phyloP scores from a whole-genome alignment of 257 asterid species.

The Solanum rostratum region DNA sequence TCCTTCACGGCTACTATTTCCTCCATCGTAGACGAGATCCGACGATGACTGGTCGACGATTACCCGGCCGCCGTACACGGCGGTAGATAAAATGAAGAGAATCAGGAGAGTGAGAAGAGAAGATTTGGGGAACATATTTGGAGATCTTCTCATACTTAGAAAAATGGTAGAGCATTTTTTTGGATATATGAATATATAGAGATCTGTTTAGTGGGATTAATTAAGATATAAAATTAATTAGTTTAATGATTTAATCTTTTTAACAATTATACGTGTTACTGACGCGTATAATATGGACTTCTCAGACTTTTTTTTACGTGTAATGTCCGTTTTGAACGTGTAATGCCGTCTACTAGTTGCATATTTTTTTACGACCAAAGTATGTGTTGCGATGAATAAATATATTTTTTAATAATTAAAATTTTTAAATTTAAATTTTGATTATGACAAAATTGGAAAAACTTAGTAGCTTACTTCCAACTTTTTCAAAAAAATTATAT shows the following conservation, averaged over 20 bases:
- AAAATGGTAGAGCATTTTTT: not conserved
- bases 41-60: conserved; percentile 28
- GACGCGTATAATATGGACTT: not conserved
- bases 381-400: no score
- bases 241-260: not conserved
- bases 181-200: not conserved
- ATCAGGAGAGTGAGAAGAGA: conserved; percentile 3
- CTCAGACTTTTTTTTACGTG: no score
- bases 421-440: no score
- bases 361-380: no score
- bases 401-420: no score
- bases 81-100: conserved; percentile 33
- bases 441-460: no score
- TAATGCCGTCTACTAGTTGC: not conserved
- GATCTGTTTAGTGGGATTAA: not conserved
- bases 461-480: no score
- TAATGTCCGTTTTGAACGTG: not conserved
- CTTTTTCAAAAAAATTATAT: no score
- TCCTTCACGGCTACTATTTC: not conserved
- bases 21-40: conserved; percentile 43
- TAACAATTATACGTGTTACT: not conserved
- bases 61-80: conserved; percentile 32
- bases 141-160: not conserved
- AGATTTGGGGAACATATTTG: not conserved
- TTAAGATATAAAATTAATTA: not conserved